Evolutionary conservation across 1,139 yeast species (phyloP), one percentile per base, ranked within the genome.

Genomic region (Candida dubliniensis): DNA sequence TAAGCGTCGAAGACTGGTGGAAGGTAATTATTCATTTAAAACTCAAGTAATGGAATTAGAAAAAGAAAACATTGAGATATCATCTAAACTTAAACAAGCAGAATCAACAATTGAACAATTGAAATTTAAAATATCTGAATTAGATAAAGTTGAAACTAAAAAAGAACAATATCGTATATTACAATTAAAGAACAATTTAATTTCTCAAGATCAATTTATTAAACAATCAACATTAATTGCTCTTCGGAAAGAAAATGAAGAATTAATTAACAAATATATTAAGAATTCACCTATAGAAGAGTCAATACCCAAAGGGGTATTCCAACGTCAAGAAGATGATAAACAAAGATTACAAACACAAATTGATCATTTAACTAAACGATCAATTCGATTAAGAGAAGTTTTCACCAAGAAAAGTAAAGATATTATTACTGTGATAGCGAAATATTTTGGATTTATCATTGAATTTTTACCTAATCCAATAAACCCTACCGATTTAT

Each of bases 351-450:
- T 81, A 13, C 81, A 83, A 51, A 54, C 61, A 0, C 76, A 78
- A 43, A 63, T 84, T 2, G 75, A 74, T 34, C 79, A 77, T 43
- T 64, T 79, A 25, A 70, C 74, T 43, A 89, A 88, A 60, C 70
- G 82, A 43, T 74, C 76, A 36, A 71, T 64, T 27, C 68, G 96
- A 36, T 71, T 89, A 45, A 79, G 76, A 53, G 82, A 82, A 50
- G 76, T 80, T 11, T 89, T 82, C 58, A 66, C 81, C n/a, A 76
- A 78, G 47, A 86, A 87, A 59, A 83, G 95, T n/a, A 67, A 76
- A 33, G 95, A 87, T 57, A 82, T 87, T 43, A 69, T 89, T 30
- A 81, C 83, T 31, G 79, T 85, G 1, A 82, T 89, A 0, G 81
- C 84, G 40, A 74, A 83, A 10, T 72, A 86, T 34, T 72, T 89